Evolutionary conservation across 345 rosid species (phyloP).

Genomic region (Pugionium dolabratum): DNA sequence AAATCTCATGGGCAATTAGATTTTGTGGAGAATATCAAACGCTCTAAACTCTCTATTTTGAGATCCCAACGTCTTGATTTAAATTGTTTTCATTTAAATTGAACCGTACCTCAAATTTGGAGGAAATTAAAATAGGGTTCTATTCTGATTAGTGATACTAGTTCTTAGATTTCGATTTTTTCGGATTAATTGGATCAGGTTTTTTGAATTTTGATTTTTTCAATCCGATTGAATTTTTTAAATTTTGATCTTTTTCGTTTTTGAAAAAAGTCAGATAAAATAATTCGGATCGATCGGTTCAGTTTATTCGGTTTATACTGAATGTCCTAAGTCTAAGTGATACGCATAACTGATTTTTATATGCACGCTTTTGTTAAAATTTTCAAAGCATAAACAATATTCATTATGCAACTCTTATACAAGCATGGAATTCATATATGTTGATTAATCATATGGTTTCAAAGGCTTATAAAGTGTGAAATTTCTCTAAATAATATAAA

Average conservation of each 20-base stretch:
- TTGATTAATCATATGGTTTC: too few species aligned
- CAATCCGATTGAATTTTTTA: too few species aligned
- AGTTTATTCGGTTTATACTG: too few species aligned
- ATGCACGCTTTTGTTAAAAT: not conserved
- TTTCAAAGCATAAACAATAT: not conserved
- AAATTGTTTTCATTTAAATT: not conserved
- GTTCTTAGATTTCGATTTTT: too few species aligned
- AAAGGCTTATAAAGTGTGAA: not conserved
- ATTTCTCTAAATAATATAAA: not conserved
- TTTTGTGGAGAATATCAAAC: slow-evolving; percentile 4
- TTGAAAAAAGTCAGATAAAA: too few species aligned
- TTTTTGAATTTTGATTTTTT: too few species aligned
- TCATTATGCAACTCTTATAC: not conserved
- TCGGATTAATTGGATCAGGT: too few species aligned
- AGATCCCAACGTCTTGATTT: not conserved
- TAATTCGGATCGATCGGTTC: too few species aligned
- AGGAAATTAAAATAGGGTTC: not conserved
- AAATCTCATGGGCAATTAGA: not conserved
- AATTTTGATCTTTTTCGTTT: too few species aligned
- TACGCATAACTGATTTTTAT: not conserved
- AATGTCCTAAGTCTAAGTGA: too few species aligned
- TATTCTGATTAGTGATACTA: not conserved
- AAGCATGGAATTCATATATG: not conserved
- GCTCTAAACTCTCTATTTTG: not conserved
- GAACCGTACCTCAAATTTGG: too few species aligned